Evolutionary conservation across 2,329 filamentous ascomycete species (phyloP), one percentile per base, ranked within the genome.

Genomic region (Penicillium psychrosexuale): DNA sequence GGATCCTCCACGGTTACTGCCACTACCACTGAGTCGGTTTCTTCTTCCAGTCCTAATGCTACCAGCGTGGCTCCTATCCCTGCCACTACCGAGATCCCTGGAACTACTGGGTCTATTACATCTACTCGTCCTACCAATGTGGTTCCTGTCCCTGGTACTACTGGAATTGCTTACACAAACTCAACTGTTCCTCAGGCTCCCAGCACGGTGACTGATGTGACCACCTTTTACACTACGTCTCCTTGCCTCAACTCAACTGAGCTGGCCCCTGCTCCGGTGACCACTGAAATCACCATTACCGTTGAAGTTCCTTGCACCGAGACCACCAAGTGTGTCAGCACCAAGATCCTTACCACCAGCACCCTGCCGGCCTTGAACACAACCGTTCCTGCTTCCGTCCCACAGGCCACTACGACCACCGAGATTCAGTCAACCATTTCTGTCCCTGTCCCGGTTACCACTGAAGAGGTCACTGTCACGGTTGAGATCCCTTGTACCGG

Each of bases 231-330:
- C 28, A 28, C 27, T 15, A 52, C 43, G 8, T 42, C 38, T 13
- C 31, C 53, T 47, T 30, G 31, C 27, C 13, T 38, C 27, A 43
- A 33, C 4, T 30, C 31, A 13, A 49, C 51, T 13, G 38, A 3
- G 8, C 9, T 53, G 31, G 22, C 38, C 19, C 47, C 52, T 55
- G n/a, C 34, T n/a, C 52, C 47, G 4, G 33, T 37, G 17, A 44
- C 47, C 11, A 45, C 47, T 34, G 39, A 39, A 12, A 33, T 51
- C 15, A 45, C 47, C 13, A 24, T 51, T 19, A 55, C 52, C 3
- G 28, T 55, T 17, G 47, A 44, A 19, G 27, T 55, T 19, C 27
- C 47, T 13, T 55, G 52, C 39, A 55, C 47, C n/a, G 39, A 55
- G 33, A 40, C 40, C 8, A 51, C 47, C 27, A 43, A 31, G n/a